Percentiles rank a stretch among this genome's conserved stretches.
These are phyloP conservation scores for Echium plantagineum DNA, from an alignment of 257 asterid genomes.

Conservation along the genomic window DNA sequence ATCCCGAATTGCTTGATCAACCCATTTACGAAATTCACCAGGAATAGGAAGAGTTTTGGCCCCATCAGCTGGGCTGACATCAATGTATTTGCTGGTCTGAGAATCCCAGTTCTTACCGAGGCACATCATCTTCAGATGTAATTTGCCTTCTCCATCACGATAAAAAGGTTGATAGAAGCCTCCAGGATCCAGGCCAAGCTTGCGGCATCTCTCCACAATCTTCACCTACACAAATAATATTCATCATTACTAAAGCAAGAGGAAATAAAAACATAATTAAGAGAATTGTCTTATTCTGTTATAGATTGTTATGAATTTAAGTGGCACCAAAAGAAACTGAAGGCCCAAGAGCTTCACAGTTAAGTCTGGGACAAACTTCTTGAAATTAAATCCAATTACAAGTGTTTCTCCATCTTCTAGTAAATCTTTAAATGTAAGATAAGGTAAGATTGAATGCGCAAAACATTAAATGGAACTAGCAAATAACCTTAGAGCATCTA, in stretches of 20 bases:
- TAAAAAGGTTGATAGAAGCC: conserved; percentile 78
- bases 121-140: conserved; percentile 79
- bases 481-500: not conserved
- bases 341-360: no score
- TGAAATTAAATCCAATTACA: no score
- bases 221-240: conserved; percentile 32
- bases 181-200: conserved; percentile 58
- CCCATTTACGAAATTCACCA: conserved; percentile 36
- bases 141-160: conserved; percentile 39
- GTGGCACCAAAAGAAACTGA: not conserved
- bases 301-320: no score
- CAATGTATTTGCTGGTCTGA: conserved; percentile 32
- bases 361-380: no score
- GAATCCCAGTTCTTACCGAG: conserved; percentile 87
- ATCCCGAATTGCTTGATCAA: conserved; percentile 35
- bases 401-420: not conserved
- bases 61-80: conserved; percentile 42
- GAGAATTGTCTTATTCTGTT: not conserved
- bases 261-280: not conserved
- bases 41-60: conserved; percentile 62
- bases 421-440: no score
- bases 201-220: conserved; percentile 37
- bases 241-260: not conserved
- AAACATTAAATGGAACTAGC: not conserved
- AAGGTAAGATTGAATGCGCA: not conserved